Evolutionary conservation across 805 yeast species (phyloP).

Genomic region (Cyberlindnera bimundalis): DNA sequence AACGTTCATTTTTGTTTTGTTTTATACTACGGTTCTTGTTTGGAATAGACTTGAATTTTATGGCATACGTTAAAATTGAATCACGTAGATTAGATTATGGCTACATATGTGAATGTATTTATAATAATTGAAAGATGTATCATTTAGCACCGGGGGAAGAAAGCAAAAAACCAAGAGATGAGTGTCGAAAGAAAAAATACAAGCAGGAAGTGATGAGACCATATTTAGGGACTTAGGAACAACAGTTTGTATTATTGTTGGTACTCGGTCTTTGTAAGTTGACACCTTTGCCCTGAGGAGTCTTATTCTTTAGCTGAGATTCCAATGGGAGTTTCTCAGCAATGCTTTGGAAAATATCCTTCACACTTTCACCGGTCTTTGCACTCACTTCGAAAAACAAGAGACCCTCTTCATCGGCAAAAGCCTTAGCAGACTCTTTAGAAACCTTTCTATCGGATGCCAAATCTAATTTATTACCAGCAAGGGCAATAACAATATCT

Average conservation of each 20-base stretch:
- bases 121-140: no score
- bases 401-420: constrained; percentile 50
- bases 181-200: not conserved
- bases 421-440: constrained; percentile 46
- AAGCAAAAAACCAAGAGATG: not conserved
- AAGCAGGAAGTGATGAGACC: not conserved
- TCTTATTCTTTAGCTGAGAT: constrained; percentile 23
- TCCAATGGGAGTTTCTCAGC: constrained; percentile 43
- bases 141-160: not conserved
- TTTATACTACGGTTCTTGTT: not conserved
- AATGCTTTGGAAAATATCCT: constrained; percentile 44
- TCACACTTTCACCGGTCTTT: constrained; percentile 50
- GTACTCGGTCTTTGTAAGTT: constrained; percentile 43
- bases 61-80: no score
- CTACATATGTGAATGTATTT: no score
- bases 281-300: constrained; percentile 26
- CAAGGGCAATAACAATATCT: constrained; percentile 60
- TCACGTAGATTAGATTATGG: no score
- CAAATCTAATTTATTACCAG: constrained; percentile 76
- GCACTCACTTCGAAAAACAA: constrained; percentile 56
- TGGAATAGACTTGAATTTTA: not conserved
- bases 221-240: constrained; percentile 24
- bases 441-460: constrained; percentile 44
- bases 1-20: not conserved
- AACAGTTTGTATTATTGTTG: constrained; percentile 40